These are phyloP conservation scores for Botrytis sinoallii DNA, from an alignment of 2,329 filamentous ascomycete genomes.

Conservation along the genomic window DNA sequence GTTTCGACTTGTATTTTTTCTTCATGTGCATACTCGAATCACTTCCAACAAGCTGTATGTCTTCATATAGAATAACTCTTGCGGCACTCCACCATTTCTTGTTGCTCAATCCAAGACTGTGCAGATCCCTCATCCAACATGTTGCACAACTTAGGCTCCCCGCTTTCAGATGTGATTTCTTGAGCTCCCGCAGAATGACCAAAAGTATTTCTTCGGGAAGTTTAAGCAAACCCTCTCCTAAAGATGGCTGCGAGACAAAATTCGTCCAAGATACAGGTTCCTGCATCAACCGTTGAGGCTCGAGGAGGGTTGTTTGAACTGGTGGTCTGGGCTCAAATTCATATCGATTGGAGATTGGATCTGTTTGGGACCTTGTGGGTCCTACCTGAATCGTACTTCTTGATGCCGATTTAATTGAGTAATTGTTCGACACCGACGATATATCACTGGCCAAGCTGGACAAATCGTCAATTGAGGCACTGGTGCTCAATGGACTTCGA, in stretches of 20 bases:
- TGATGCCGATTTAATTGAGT: constrained; percentile 11
- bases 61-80: constrained; percentile 44
- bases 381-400: constrained; percentile 22
- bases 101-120: constrained; percentile 49
- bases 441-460: constrained; percentile 29
- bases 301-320: constrained; percentile 9
- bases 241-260: constrained; percentile 10
- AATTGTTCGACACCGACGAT: constrained; percentile 21
- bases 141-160: constrained; percentile 56
- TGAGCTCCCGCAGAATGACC: constrained; percentile 54
- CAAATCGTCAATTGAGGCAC: constrained; percentile 27
- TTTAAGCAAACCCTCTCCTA: constrained; percentile 53
- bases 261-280: constrained; percentile 23
- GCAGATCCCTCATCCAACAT: constrained; percentile 62
- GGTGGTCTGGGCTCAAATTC: constrained; percentile 20
- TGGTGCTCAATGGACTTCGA: constrained; percentile 34
- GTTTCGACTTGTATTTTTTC: constrained; percentile 53
- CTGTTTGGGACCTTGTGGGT: constrained; percentile 24
- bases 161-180: constrained; percentile 48
- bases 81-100: constrained; percentile 53
- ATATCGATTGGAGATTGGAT: constrained; percentile 23
- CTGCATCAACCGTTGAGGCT: constrained; percentile 16
- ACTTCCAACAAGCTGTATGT: constrained; percentile 57
- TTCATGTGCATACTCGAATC: constrained; percentile 51
- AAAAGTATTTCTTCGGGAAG: constrained; percentile 58